Evolutionary conservation across 768 basidiomycete genomes (phyloP).

Genomic region (Trichaptum fuscoviolaceum): DNA sequence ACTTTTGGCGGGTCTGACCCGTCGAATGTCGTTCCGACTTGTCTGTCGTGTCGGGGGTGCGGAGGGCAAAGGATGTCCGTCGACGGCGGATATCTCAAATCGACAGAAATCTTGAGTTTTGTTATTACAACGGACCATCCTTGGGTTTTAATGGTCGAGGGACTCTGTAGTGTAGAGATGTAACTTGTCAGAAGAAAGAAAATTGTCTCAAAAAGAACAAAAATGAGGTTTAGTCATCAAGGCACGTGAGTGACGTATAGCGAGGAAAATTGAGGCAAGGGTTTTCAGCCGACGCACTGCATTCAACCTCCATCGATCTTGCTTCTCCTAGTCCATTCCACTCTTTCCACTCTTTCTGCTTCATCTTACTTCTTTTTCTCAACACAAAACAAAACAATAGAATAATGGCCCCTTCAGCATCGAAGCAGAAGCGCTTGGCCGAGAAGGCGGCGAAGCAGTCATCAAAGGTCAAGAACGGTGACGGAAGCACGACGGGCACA

Average conservation of each 20-base stretch:
- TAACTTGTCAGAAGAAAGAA: background rate
- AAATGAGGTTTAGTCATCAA: background rate
- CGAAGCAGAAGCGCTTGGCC: constrained; percentile 90
- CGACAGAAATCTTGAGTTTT: background rate
- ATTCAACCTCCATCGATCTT: background rate
- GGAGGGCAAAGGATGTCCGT: background rate
- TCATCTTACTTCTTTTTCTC: background rate
- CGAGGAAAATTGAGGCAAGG: background rate
- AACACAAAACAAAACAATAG: background rate
- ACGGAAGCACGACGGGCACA: constrained; percentile 35
- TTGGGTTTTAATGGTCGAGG: background rate
- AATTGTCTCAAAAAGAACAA: background rate
- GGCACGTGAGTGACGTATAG: no score
- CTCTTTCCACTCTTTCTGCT: background rate
- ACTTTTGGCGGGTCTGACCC: background rate
- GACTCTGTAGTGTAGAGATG: background rate
- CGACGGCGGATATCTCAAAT: background rate
- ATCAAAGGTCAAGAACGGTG: constrained; percentile 42
- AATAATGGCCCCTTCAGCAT: constrained; percentile 68
- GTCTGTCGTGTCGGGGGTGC: background rate
- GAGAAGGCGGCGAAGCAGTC: constrained; percentile 88
- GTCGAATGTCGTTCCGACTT: background rate
- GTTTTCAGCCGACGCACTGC: background rate
- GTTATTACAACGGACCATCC: background rate
- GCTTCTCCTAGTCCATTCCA: background rate